phyloP scores from a whole-genome alignment of 2,329 filamentous ascomycete species.

The Lecanicillium sp. region DNA sequence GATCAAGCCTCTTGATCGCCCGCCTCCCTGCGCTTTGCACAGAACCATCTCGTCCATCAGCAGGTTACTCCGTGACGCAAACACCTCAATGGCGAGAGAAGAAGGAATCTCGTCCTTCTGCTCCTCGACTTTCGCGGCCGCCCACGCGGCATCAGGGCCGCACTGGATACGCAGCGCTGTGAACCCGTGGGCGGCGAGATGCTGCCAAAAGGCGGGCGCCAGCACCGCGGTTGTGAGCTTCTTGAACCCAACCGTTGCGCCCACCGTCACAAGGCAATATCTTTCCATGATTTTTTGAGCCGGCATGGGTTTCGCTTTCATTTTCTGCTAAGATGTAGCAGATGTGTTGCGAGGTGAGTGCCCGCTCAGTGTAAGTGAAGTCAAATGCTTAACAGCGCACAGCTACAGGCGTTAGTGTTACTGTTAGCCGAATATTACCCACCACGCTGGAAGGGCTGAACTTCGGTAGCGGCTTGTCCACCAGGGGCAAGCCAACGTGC shows the following conservation, averaged over 20 bases:
- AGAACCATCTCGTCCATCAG: conserved; percentile 45
- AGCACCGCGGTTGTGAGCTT: conserved; percentile 63
- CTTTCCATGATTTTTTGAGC: conserved; percentile 17
- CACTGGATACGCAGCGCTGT: conserved; percentile 75
- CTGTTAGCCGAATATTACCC: conserved; percentile 9
- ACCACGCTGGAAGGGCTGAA: not conserved
- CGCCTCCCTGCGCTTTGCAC: conserved; percentile 42
- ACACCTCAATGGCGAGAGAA: conserved; percentile 24
- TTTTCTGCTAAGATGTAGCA: not conserved
- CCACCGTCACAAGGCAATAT: conserved; percentile 80
- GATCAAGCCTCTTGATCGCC: conserved; percentile 59
- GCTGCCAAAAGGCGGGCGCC: conserved; percentile 53
- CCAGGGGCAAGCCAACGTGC: conserved; percentile 14
- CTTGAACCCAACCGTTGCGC: conserved; percentile 81
- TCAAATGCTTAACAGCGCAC: conserved; percentile 7
- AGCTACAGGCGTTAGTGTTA: conserved; percentile 8
- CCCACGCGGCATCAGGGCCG: conserved; percentile 55
- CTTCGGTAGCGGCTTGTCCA: not conserved
- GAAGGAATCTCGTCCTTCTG: conserved; percentile 21
- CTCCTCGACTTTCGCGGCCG: conserved; percentile 19
- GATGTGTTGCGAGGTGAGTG: not conserved
- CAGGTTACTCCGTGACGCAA: conserved; percentile 29
- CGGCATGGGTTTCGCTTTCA: conserved; percentile 5
- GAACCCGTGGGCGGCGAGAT: conserved; percentile 55
- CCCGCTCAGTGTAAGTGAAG: conserved; percentile 12